These are phyloP conservation scores for Triticum urartu DNA, from an alignment of 176 grass and related monocot genomes.

Conservation along the genomic window DNA sequence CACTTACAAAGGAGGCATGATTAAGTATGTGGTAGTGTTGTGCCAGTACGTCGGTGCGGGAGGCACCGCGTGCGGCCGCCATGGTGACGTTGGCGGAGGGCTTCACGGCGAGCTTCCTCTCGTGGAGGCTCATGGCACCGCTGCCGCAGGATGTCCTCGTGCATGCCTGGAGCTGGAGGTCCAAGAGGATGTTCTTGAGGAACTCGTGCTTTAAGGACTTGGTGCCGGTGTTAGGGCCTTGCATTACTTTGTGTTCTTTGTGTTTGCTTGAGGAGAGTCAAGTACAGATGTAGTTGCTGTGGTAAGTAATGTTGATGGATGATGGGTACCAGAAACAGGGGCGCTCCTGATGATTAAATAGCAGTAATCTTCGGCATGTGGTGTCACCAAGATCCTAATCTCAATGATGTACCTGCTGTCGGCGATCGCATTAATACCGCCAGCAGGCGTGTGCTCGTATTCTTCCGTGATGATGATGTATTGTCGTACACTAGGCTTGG, in stretches of 20 bases:
- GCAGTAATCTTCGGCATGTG: not conserved
- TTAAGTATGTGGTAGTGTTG: no score
- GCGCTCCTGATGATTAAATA: not conserved
- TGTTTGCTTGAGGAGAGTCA: not conserved
- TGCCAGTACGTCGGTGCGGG: not conserved
- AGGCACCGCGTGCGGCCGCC: constrained; percentile 38
- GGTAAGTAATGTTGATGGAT: not conserved
- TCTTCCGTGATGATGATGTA: not conserved
- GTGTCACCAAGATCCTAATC: no score
- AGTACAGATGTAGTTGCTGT: not conserved
- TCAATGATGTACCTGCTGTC: no score
- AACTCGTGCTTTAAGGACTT: constrained; percentile 42
- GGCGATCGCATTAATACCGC: no score
- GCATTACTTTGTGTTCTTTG: constrained; percentile 9
- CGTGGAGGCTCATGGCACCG: constrained; percentile 28
- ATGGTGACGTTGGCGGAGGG: constrained; percentile 53
- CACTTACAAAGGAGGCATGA: no score
- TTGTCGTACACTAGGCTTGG: not conserved
- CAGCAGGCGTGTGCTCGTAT: not conserved
- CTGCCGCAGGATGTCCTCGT: not conserved
- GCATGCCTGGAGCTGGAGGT: no score
- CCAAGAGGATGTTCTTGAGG: constrained; percentile 53
- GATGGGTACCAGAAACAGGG: not conserved
- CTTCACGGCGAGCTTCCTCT: constrained; percentile 63
- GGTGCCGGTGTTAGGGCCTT: not conserved